phyloP scores from a whole-genome alignment of 768 basidiomycete species.

The Leccinum pellstonianum region DNA sequence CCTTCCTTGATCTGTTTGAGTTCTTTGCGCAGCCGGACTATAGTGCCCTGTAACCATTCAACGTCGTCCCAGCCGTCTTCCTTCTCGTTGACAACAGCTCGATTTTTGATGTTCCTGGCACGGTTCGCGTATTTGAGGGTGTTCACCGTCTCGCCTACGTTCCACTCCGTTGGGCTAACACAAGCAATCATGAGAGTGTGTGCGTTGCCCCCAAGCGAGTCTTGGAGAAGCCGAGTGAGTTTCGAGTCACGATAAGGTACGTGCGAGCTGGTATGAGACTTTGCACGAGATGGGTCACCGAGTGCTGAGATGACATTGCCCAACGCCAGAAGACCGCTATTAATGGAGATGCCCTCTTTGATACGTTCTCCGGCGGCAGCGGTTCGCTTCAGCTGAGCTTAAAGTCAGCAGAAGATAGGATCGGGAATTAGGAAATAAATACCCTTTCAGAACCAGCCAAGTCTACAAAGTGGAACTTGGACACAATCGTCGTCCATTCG shows the following conservation, averaged over 20 bases:
- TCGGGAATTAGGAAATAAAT: constrained; percentile 21
- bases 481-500: constrained; percentile 87
- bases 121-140: constrained; percentile 97
- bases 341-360: constrained; percentile 99
- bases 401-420: constrained; percentile 16
- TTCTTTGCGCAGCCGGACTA: constrained; percentile 84
- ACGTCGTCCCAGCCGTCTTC: constrained; percentile 99
- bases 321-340: constrained; percentile 91
- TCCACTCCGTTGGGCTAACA: constrained; percentile 94
- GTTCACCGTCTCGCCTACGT: constrained; percentile 89
- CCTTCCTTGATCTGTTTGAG: constrained; percentile 78
- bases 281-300: constrained; percentile 87
- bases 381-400: constrained; percentile 83
- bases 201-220: constrained; percentile 95
- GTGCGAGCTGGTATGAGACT: constrained; percentile 81
- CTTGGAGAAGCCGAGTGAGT: constrained; percentile 74
- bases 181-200: constrained; percentile 99
- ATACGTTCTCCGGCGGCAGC: constrained; percentile 94
- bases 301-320: constrained; percentile 99
- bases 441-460: constrained; percentile 95
- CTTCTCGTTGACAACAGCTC: constrained; percentile 85
- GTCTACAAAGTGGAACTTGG: constrained; percentile 99
- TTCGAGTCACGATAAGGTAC: constrained; percentile 99
- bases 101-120: constrained; percentile 96
- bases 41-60: constrained; percentile 90